Percentiles rank a stretch among this genome's conserved stretches.
Conservation (phyloP, 179 eudicot species). For the Patellifolia procumbens region DNA sequence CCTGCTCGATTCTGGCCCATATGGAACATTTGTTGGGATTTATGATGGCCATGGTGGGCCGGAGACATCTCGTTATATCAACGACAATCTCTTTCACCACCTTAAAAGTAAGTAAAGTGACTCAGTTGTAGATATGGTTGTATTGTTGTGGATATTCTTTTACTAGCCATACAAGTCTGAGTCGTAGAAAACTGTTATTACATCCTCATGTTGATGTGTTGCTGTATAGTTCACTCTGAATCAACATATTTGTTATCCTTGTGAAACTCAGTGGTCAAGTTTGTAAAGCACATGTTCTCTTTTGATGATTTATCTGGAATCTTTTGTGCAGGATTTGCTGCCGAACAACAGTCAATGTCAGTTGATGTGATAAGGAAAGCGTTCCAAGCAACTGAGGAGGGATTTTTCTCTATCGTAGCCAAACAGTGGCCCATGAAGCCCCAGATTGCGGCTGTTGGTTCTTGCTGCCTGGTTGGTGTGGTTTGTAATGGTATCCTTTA, state of each 20-base stretch:
- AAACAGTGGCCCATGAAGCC: constrained; percentile 83
- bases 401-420: constrained; percentile 72
- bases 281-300: constrained; percentile 1
- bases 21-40: constrained; percentile 81
- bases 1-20: constrained; percentile 68
- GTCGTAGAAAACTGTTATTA: neutral
- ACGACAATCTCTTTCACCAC: constrained; percentile 80
- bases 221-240: neutral
- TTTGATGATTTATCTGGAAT: neutral
- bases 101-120: constrained; percentile 67
- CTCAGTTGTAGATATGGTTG: neutral
- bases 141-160: neutral
- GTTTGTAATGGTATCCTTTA: constrained; percentile 75
- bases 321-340: constrained; percentile 58
- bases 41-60: constrained; percentile 99
- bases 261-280: neutral
- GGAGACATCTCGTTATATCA: constrained; percentile 81
- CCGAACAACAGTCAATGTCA: constrained; percentile 86
- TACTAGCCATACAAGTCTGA: neutral
- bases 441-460: constrained; percentile 93
- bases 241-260: neutral
- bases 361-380: constrained; percentile 84
- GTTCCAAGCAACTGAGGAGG: constrained; percentile 95
- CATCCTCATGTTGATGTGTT: neutral
- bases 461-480: constrained; percentile 91